Evolutionary conservation across 169 alveolate species (phyloP).

Genomic region (Cardiosporidium cionae): DNA sequence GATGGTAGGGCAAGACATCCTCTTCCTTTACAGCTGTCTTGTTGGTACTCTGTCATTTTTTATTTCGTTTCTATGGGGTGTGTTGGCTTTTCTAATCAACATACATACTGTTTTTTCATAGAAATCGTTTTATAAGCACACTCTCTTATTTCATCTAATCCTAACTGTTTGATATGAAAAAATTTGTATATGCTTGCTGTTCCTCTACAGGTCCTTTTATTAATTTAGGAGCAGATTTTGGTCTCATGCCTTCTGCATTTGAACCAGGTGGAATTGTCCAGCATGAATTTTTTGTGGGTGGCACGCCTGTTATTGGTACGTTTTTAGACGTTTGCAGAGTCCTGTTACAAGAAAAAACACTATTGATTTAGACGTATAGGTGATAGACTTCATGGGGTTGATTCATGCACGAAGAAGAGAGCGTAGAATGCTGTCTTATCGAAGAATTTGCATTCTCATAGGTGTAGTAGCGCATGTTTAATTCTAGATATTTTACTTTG

Average conservation of each 20-base stretch:
- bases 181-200: not conserved
- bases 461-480: too few species aligned
- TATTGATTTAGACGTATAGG: too few species aligned
- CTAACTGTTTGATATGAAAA: too few species aligned
- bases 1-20: slow-evolving; percentile 47
- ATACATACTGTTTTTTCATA: not conserved
- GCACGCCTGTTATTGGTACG: slow-evolving; percentile 78
- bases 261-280: slow-evolving; percentile 90
- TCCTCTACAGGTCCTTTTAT: slow-evolving; percentile 52
- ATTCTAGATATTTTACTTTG: too few species aligned
- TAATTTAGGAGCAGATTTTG: slow-evolving; percentile 78
- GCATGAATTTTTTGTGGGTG: slow-evolving; percentile 84
- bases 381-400: too few species aligned
- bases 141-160: not conserved
- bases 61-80: not conserved
- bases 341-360: too few species aligned
- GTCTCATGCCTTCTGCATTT: slow-evolving; percentile 81
- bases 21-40: not conserved
- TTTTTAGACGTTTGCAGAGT: not conserved
- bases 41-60: not conserved
- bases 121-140: not conserved
- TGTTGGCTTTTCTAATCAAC: not conserved
- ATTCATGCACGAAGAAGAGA: too few species aligned
- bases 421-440: too few species aligned
- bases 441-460: too few species aligned